These are phyloP conservation scores for Heracleum sosnowskyi DNA, from an alignment of 129 eudicot genomes.

Conservation along the genomic window DNA sequence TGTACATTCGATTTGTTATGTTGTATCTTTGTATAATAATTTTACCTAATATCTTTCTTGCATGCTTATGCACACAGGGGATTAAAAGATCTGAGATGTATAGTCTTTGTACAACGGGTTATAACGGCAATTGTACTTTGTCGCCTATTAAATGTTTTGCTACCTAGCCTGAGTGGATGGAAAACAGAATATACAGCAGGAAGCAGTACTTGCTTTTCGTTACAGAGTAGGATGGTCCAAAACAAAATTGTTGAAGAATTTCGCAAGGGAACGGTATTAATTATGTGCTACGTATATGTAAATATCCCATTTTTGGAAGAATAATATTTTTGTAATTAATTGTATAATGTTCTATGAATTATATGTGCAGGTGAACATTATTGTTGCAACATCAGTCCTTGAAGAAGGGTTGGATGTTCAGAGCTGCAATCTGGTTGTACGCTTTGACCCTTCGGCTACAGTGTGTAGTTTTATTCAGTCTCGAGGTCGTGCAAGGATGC, in stretches of 20 bases:
- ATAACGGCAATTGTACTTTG: conserved; percentile 69
- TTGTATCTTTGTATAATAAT: background rate
- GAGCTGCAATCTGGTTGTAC: conserved; percentile 81
- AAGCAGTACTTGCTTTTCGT: conserved; percentile 22
- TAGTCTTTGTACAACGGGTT: conserved; percentile 81
- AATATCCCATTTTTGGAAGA: background rate
- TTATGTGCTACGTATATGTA: background rate
- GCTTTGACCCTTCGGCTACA: conserved; percentile 75
- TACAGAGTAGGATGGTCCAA: conserved; percentile 64
- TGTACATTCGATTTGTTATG: background rate
- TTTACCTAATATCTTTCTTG: background rate
- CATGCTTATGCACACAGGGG: conserved; percentile 27
- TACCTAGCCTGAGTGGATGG: conserved; percentile 56
- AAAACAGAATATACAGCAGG: conserved; percentile 66
- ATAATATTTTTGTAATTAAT: background rate
- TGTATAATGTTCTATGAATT: background rate
- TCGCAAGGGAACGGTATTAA: conserved; percentile 55
- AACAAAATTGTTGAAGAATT: conserved; percentile 70
- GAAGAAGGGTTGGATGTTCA: conserved; percentile 99
- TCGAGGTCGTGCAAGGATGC: conserved; percentile 98
- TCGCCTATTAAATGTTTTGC: conserved; percentile 44
- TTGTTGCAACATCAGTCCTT: conserved; percentile 90
- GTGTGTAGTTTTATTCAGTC: conserved; percentile 96
- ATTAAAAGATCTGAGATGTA: conserved; percentile 61
- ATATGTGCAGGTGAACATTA: conserved; percentile 58